Percentiles rank a stretch among this genome's conserved stretches.
Conservation (phyloP, 495 filamentous ascomycete species). For the Pyronema domesticum region DNA sequence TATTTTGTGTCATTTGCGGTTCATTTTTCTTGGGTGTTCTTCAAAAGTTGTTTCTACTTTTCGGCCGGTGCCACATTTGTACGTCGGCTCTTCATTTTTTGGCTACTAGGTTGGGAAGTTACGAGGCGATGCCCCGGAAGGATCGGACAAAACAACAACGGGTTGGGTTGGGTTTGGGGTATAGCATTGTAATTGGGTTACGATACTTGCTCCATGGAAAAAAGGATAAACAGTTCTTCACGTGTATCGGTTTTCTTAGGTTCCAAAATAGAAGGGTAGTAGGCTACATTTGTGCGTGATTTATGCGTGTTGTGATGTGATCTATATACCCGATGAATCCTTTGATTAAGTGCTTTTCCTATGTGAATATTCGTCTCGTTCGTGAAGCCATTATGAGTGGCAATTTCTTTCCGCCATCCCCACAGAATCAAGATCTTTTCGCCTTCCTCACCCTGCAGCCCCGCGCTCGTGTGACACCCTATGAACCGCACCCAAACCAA, state of each 20-base stretch:
- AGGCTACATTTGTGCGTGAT: not conserved
- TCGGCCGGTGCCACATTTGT: conserved; percentile 1
- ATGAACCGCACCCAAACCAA: no score
- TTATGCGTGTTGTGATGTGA: not conserved
- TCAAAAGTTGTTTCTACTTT: conserved; percentile 8
- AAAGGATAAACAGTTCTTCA: conserved; percentile 1
- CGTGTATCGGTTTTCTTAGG: not conserved
- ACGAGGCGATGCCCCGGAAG: not conserved
- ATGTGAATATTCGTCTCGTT: not conserved
- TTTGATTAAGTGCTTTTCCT: no score
- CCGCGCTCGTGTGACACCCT: no score
- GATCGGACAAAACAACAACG: not conserved
- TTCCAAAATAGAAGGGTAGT: conserved; percentile 1
- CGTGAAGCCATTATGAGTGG: not conserved
- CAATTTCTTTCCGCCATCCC: not conserved
- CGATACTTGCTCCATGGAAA: not conserved
- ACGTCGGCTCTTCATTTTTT: conserved; percentile 3
- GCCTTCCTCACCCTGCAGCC: not conserved
- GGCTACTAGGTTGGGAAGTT: conserved; percentile 7
- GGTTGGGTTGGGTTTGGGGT: conserved; percentile 1
- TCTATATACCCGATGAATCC: not conserved
- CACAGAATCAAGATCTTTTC: not conserved
- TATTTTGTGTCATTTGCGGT: conserved; percentile 15
- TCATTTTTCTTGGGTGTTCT: not conserved
- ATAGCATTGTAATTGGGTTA: not conserved